Conservation (phyloP, 2,329 filamentous ascomycete genomes). For the Aspergillus puulaauensis region DNA sequence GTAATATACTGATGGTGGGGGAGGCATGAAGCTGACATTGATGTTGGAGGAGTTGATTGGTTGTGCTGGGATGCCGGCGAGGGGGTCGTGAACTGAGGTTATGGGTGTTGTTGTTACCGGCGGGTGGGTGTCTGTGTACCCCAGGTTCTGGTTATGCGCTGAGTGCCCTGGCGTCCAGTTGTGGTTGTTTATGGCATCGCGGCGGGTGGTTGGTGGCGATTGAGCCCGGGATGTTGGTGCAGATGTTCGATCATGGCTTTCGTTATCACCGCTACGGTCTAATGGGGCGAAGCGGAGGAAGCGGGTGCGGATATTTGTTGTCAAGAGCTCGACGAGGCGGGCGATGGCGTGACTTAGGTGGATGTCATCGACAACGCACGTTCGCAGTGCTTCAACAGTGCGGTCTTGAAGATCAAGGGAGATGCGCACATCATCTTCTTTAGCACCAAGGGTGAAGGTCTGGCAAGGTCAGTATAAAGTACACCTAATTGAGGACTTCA, state of each 20-base stretch:
- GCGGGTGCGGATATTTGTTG: conserved; percentile 56
- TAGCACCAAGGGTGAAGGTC: conserved; percentile 63
- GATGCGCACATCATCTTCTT: conserved; percentile 60
- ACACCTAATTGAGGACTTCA: background rate
- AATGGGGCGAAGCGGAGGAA: conserved; percentile 58
- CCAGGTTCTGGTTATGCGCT: conserved; percentile 16
- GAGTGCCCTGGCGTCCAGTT: conserved; percentile 27
- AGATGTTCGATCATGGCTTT: conserved; percentile 37
- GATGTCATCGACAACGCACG: conserved; percentile 64
- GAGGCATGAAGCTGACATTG: conserved; percentile 49
- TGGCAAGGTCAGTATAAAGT: conserved; percentile 22
- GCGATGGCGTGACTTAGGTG: conserved; percentile 64
- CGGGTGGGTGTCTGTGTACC: conserved; percentile 28
- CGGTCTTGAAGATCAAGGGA: conserved; percentile 59
- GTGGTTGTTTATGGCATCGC: conserved; percentile 25
- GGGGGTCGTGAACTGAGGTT: conserved; percentile 37
- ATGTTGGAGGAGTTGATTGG: conserved; percentile 47
- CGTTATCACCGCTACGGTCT: conserved; percentile 45
- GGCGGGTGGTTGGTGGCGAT: conserved; percentile 31
- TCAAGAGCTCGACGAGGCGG: conserved; percentile 59
- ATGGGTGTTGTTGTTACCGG: conserved; percentile 19
- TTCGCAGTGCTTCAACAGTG: conserved; percentile 58
- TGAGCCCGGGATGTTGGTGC: conserved; percentile 35
- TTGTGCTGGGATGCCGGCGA: conserved; percentile 45
- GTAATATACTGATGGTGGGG: conserved; percentile 46